Conservation (phyloP, 805 yeast genomes). For the Myxozyma geophila region DNA sequence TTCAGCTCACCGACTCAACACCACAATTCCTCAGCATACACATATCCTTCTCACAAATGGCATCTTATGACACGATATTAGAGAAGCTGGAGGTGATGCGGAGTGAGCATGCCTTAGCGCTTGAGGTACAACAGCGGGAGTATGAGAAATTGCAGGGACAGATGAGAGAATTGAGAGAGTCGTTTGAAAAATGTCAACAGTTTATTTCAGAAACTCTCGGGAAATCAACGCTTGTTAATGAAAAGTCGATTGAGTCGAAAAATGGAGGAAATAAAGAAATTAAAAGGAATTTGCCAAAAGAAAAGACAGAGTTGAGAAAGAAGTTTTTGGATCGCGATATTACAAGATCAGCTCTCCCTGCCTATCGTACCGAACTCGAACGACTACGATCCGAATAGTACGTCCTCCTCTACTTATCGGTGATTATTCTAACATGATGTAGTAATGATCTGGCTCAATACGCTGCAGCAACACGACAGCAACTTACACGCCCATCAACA, state of each 20-base stretch:
- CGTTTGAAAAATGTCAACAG: too few species aligned
- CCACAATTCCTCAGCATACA: neutral
- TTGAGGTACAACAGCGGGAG: constrained; percentile 12
- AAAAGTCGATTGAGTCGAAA: too few species aligned
- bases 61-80: neutral
- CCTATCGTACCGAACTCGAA: constrained; percentile 6
- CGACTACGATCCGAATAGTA: constrained; percentile 21
- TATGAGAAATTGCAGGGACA: neutral
- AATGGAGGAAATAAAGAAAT: too few species aligned
- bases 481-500: neutral
- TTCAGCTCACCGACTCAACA: neutral
- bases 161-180: neutral
- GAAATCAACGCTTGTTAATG: too few species aligned
- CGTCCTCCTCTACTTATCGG: neutral
- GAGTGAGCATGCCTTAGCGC: neutral
- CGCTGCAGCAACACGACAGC: neutral
- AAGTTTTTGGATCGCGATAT: neutral
- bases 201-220: too few species aligned
- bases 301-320: neutral
- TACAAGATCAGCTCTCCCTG: neutral
- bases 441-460: constrained; percentile 14
- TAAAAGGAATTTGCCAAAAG: too few species aligned
- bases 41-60: neutral
- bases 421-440: neutral
- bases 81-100: neutral